Evolutionary conservation across 305 asterid genomes (phyloP).

Genomic region (Fraxinus sp.): DNA sequence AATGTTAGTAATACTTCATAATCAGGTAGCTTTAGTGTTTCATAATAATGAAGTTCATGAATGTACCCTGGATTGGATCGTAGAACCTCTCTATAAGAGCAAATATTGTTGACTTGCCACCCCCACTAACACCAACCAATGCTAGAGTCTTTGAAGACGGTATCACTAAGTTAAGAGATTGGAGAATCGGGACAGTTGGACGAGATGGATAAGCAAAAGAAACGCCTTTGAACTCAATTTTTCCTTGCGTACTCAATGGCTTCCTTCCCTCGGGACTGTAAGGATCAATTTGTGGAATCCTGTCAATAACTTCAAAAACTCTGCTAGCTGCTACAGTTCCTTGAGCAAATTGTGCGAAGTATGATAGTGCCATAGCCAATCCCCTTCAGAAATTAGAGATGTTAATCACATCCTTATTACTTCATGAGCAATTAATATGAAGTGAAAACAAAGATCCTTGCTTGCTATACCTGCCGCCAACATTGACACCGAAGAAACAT

Average conservation of each 20-base stretch:
- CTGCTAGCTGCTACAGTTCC: conserved; percentile 83
- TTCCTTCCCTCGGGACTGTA: conserved; percentile 59
- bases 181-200: conserved; percentile 57
- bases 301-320: conserved; percentile 65
- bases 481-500: conserved; percentile 81
- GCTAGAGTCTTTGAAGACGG: conserved; percentile 68
- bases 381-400: conserved; percentile 46
- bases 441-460: not conserved
- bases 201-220: conserved; percentile 77
- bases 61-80: conserved; percentile 65
- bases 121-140: conserved; percentile 76
- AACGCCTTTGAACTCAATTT: conserved; percentile 59
- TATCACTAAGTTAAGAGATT: conserved; percentile 52
- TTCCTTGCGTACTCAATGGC: conserved; percentile 55
- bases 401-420: not conserved
- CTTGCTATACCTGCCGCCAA: conserved; percentile 67
- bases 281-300: conserved; percentile 70
- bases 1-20: not conserved
- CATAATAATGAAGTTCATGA: not conserved
- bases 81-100: conserved; percentile 81
- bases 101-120: conserved; percentile 77
- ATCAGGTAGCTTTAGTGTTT: not conserved
- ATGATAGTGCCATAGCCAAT: conserved; percentile 69
- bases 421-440: not conserved
- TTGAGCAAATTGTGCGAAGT: conserved; percentile 82